Evolutionary conservation across 2,329 filamentous ascomycete species (phyloP).

Genomic region (Penicillium palitans): DNA sequence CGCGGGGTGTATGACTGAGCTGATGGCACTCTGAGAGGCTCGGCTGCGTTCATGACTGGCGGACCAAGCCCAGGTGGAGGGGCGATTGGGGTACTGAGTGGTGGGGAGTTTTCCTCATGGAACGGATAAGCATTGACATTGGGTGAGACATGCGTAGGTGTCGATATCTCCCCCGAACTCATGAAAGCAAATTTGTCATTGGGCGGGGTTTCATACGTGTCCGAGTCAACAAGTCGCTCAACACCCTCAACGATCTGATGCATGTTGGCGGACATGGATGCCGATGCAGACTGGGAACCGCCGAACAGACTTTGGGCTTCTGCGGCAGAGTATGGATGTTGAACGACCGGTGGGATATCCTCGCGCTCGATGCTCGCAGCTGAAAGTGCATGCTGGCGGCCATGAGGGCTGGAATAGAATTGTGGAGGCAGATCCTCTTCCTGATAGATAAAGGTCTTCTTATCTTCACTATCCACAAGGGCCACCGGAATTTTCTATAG

Average conservation of each 20-base stretch:
- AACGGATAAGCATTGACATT: slow-evolving; percentile 25
- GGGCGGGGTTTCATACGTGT: slow-evolving; percentile 40
- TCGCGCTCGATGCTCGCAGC: slow-evolving; percentile 44
- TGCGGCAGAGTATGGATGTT: slow-evolving; percentile 25
- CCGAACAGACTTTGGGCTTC: slow-evolving; percentile 38
- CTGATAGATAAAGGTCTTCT: slow-evolving; percentile 52
- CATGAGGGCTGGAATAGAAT: slow-evolving; percentile 48
- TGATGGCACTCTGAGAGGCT: slow-evolving; percentile 23
- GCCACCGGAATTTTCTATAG: slow-evolving; percentile 49
- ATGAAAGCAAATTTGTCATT: slow-evolving; percentile 32
- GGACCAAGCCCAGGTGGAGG: slow-evolving; percentile 37
- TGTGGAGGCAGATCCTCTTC: slow-evolving; percentile 55
- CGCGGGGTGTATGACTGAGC: slow-evolving; percentile 37
- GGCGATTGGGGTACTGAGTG: slow-evolving; percentile 32
- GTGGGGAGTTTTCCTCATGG: slow-evolving; percentile 23
- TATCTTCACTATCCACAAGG: slow-evolving; percentile 48
- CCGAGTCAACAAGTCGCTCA: slow-evolving; percentile 42
- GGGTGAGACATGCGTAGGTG: slow-evolving; percentile 26
- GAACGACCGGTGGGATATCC: slow-evolving; percentile 35
- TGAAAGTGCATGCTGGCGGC: slow-evolving; percentile 43
- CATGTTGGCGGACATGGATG: slow-evolving; percentile 45
- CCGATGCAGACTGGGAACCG: slow-evolving; percentile 51
- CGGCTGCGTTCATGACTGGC: slow-evolving; percentile 22
- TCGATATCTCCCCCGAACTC: slow-evolving; percentile 23
- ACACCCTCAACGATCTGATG: slow-evolving; percentile 43